These are phyloP conservation scores for Syzygium aqueum DNA, from an alignment of 345 rosid genomes.

Conservation along the genomic window DNA sequence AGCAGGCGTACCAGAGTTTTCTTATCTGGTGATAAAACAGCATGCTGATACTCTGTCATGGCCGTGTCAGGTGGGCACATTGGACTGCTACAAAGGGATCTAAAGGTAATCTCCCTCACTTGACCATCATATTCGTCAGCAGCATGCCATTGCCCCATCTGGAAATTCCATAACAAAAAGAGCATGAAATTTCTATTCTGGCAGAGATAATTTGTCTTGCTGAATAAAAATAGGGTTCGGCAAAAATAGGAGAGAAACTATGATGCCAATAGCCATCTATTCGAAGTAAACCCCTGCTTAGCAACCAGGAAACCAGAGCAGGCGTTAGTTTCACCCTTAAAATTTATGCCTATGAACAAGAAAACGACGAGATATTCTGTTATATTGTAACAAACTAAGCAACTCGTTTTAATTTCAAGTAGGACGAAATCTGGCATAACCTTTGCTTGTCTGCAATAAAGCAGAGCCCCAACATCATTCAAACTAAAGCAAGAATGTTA, in stretches of 20 bases:
- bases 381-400: not conserved
- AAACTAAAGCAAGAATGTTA: not conserved
- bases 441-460: not conserved
- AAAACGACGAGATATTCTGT: not conserved
- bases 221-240: not conserved
- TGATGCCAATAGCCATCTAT: not conserved
- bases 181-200: not conserved
- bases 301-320: not conserved
- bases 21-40: conserved; percentile 70
- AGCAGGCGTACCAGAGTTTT: conserved; percentile 42
- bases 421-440: not conserved
- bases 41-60: conserved; percentile 93
- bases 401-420: not conserved
- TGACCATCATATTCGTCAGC: conserved; percentile 94
- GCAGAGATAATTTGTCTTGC: not conserved
- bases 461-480: not conserved
- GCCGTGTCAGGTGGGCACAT: conserved; percentile 99
- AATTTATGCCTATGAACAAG: not conserved
- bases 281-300: not conserved
- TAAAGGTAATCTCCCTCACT: conserved; percentile 88
- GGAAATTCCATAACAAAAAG: conserved; percentile 10
- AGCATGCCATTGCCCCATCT: conserved; percentile 94
- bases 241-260: not conserved
- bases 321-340: not conserved
- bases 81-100: conserved; percentile 80